Evolutionary conservation across 1,284 basidiomycete species (phyloP).

Genomic region (Hortiboletus rubellus): DNA sequence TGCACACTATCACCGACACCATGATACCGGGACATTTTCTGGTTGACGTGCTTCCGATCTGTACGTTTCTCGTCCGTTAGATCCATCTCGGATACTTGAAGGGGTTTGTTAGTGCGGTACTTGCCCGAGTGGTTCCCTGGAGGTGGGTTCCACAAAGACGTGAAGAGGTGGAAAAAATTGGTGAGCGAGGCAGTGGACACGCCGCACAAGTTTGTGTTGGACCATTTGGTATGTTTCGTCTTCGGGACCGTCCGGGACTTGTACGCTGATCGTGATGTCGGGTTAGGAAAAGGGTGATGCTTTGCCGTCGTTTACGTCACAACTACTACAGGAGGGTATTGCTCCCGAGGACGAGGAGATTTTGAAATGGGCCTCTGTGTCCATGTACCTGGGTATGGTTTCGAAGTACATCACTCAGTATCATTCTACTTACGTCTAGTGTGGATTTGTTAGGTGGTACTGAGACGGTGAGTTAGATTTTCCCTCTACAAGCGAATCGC

Average conservation of each 20-base stretch:
- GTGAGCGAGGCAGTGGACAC: background rate
- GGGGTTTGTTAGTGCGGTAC: constrained; percentile 31
- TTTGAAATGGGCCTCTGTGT: background rate
- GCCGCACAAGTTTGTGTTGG: background rate
- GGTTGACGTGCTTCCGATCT: constrained; percentile 29
- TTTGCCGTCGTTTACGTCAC: background rate
- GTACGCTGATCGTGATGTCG: background rate
- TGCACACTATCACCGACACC: background rate
- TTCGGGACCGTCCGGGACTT: background rate
- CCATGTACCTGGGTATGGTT: background rate
- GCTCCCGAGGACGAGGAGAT: background rate
- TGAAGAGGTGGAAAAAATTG: background rate
- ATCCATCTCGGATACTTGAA: background rate
- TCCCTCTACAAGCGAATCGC: background rate
- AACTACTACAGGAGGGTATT: background rate
- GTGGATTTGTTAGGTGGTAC: background rate
- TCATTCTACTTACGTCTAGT: background rate
- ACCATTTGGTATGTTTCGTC: background rate
- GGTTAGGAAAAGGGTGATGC: background rate
- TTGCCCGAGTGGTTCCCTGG: constrained; percentile 33
- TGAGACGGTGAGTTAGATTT: background rate
- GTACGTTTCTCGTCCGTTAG: constrained; percentile 17
- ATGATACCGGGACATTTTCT: constrained; percentile 26
- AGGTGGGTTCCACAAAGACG: background rate
- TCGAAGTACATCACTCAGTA: background rate